Evolutionary conservation across 2,329 filamentous ascomycete genomes (phyloP), one percentile per base, ranked within the genome.

Genomic region (Aspergillus latus): DNA sequence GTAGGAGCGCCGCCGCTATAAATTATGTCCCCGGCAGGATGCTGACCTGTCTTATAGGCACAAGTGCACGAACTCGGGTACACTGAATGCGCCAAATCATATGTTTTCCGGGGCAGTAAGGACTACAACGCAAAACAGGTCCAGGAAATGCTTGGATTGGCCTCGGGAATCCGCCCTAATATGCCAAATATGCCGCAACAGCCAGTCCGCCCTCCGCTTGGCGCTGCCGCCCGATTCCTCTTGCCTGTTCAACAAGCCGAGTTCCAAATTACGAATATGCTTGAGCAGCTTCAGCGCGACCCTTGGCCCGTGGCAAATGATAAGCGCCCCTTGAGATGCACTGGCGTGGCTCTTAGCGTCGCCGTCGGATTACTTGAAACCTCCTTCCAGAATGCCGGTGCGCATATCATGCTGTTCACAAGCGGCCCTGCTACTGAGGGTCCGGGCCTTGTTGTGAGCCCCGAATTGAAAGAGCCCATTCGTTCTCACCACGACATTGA

Each of bases 401-500:
- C 89, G 5, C 88, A 94, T 62, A 92, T 99, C 67, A 99, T 99
- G 94, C 82, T 97, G 45, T 99, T 99, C 74, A 89, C 92, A 53
- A 95, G 93, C 68, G 94, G 94, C 36, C 88, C 94, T 52, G 92
- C 92, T 40, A 99, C 94, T 0, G 94, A 99, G 75, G 94, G 94
- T 1, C 94, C 94, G 9, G 94, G 94, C 59, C 91, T 96, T 84
- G 94, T 99, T 32, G 94, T 99, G 71, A 92, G 92, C 2, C 90
- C 94, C 26, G 94, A 99, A 76, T 80, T 99, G 63, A 89, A 93
- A 73, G 94, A 99, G 73, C 92, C 95, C 8, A 97, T 99, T 63
- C 88, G 94, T 70, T 97, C 93, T 42, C 94, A 99, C 77, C 94
- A 99, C 76, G 94, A 99, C 69, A 99, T 99, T 74, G 94, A 99